Evolutionary conservation across 2,329 filamentous ascomycete species (phyloP), one percentile per base, ranked within the genome.

Genomic region (Aspergillus sp.): DNA sequence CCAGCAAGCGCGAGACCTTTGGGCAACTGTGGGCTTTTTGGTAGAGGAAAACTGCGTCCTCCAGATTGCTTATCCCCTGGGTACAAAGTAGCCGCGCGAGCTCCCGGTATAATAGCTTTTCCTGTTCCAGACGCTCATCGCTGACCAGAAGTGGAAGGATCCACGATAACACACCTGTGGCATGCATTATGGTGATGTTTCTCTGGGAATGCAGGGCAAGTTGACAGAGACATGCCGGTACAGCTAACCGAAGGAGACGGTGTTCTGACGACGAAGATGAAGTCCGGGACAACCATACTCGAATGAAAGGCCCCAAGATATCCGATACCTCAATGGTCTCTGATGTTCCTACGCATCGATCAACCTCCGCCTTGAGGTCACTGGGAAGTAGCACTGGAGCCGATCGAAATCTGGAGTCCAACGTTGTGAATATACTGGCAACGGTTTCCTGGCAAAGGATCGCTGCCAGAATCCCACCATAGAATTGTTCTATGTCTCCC

Each of bases 381-480:
- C 65, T 52, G 5, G 65, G 41, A 28, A 69, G 68, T 23, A 59
- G 21, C 5, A 61, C 60, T 10, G 61, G 53, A 45, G 56, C 49
- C 3, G 63, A 59, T 9, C 64, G 62, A 53, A 72, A 67, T 57
- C 67, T 76, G 50, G 70, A 69, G 66, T 58, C 73, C 68, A 73
- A 71, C 63, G 62, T 77, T 65, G 72, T 76, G 72, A 91, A 95
- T 52, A 95, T 81, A 58, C 85, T 80, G 56, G 89, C 86, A 61
- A 94, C 81, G 48, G 87, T 85, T 70, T 92, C 87, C 72, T 96
- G 90, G 58, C 92, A 90, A 54, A 96, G 78, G 1, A 90, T 88
- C 77, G 96, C 94, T 5, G 91, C 86, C 53, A 97, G 82, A 8
- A 97, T 84, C 67, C 89, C 89, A 28, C 92, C 92, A 76, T 96